Conservation (phyloP, 805 yeast genomes). For the Candida arabinofermentans region DNA sequence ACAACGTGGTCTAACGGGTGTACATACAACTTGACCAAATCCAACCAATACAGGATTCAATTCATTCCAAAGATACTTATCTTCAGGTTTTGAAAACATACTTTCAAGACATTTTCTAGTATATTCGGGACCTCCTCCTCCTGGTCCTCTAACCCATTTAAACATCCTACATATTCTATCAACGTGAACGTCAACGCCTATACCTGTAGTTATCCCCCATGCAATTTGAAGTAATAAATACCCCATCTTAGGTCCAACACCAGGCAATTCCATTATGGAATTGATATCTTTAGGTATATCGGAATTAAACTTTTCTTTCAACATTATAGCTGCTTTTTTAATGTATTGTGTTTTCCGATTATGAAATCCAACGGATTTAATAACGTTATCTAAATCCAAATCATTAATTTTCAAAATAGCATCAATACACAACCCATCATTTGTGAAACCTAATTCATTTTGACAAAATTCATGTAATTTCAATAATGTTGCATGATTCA, state of each 20-base stretch:
- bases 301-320: conserved; percentile 46
- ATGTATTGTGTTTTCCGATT: conserved; percentile 71
- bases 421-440: conserved; percentile 55
- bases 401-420: conserved; percentile 49
- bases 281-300: conserved; percentile 73
- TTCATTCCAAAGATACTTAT: conserved; percentile 60
- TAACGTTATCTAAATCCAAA: conserved; percentile 55
- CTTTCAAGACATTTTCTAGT: conserved; percentile 64
- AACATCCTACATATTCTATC: conserved; percentile 77
- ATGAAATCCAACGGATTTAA: conserved; percentile 86
- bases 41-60: conserved; percentile 87
- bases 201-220: conserved; percentile 73
- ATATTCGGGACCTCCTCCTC: conserved; percentile 57
- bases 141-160: conserved; percentile 60
- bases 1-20: conserved; percentile 66
- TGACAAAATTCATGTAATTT: conserved; percentile 48
- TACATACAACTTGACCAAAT: conserved; percentile 86
- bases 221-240: conserved; percentile 75
- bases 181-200: conserved; percentile 94
- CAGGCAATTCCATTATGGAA: conserved; percentile 70
- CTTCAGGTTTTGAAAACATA: conserved; percentile 53
- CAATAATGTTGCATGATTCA: conserved; percentile 68
- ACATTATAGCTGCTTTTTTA: conserved; percentile 52
- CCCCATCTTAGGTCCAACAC: conserved; percentile 97
- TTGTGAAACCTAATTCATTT: conserved; percentile 30